Conservation (phyloP, 257 asterid species). For the Anisodus acutangulus region DNA sequence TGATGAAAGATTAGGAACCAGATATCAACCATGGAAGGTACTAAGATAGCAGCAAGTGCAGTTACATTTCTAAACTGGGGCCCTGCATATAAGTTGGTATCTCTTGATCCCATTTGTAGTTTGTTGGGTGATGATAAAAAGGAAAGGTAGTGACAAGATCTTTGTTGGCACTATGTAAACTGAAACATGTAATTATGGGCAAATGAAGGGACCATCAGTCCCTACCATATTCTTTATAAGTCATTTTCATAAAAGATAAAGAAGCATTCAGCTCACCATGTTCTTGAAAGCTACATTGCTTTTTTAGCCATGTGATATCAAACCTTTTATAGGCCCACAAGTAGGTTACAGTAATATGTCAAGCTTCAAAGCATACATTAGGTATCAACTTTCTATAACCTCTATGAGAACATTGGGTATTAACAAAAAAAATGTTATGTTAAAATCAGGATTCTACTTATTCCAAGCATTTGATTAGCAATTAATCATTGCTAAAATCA, state of each 20-base stretch:
- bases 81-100: slow-evolving; percentile 35
- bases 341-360: slow-evolving; percentile 38
- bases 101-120: slow-evolving; percentile 47
- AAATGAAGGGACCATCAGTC: slow-evolving; percentile 48
- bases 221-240: slow-evolving; percentile 40
- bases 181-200: slow-evolving; percentile 41
- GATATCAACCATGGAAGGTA: neutral
- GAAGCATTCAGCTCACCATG: slow-evolving; percentile 44
- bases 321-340: slow-evolving; percentile 45
- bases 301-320: slow-evolving; percentile 45
- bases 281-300: slow-evolving; percentile 49
- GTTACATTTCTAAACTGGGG: slow-evolving; percentile 33
- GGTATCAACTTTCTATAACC: slow-evolving; percentile 17
- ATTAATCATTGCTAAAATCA: neutral
- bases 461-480: slow-evolving; percentile 21
- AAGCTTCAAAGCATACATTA: slow-evolving; percentile 30
- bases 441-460: neutral
- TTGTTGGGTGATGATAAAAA: slow-evolving; percentile 29
- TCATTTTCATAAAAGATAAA: slow-evolving; percentile 44
- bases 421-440: neutral
- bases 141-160: slow-evolving; percentile 43
- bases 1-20: neutral
- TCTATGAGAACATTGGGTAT: neutral
- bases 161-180: slow-evolving; percentile 47
- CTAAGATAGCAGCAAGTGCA: slow-evolving; percentile 15